Conservation (phyloP, 305 asterid genomes). For the Nicotiana rustica region DNA sequence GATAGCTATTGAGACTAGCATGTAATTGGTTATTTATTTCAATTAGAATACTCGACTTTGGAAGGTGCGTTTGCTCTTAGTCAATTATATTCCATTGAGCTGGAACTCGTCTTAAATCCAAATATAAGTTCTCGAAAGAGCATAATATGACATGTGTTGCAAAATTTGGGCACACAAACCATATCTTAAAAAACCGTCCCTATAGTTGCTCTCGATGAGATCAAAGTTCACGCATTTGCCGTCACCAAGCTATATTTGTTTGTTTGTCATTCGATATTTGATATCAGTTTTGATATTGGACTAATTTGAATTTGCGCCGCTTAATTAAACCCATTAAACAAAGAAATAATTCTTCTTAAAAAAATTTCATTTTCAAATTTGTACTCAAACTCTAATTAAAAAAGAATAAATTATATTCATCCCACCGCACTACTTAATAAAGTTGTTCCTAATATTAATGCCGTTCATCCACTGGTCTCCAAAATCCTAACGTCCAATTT, state of each 20-base stretch:
- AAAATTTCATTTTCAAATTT: too few species aligned
- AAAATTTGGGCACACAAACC: conserved; percentile 9
- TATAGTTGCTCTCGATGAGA: conserved; percentile 6
- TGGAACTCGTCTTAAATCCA: neutral
- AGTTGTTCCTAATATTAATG: neutral
- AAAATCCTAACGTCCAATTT: neutral
- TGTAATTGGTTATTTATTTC: neutral
- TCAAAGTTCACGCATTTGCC: neutral
- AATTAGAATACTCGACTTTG: neutral
- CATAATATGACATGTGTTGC: neutral
- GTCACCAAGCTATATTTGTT: neutral
- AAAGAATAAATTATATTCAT: too few species aligned
- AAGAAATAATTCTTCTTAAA: too few species aligned
- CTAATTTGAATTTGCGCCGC: too few species aligned
- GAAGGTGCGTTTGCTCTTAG: neutral
- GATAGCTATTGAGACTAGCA: neutral
- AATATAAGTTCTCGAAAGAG: neutral
- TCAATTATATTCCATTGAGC: neutral
- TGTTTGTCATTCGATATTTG: too few species aligned
- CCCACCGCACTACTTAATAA: too few species aligned
- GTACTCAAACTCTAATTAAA: too few species aligned
- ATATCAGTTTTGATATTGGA: too few species aligned
- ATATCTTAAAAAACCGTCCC: conserved; percentile 8
- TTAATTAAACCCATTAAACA: too few species aligned
- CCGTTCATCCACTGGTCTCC: conserved; percentile 34